A percentile compares a stretch with the other conserved stretches of the same genome.
Evolutionary conservation across 2,329 filamentous ascomycete species (phyloP).

Genomic region (Didymella sp.): DNA sequence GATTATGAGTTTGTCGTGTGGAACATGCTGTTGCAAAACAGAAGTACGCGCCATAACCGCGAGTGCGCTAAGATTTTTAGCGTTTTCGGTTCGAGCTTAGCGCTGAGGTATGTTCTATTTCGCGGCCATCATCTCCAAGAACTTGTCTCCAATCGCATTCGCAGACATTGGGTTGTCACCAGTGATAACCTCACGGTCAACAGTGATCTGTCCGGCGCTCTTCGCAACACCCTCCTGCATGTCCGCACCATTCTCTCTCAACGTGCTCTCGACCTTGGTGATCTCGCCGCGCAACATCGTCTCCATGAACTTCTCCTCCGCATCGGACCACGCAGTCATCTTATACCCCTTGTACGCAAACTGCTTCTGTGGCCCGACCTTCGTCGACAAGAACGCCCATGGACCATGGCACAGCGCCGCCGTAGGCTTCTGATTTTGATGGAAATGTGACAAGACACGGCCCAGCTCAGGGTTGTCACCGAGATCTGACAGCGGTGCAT

Average conservation of each 20-base stretch:
- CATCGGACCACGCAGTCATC: slow-evolving; percentile 56
- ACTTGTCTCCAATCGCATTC: slow-evolving; percentile 43
- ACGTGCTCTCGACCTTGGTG: slow-evolving; percentile 51
- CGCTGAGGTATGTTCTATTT: no score
- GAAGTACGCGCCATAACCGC: no score
- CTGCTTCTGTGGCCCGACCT: slow-evolving; percentile 39
- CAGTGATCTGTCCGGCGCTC: slow-evolving; percentile 52
- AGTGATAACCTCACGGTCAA: slow-evolving; percentile 52
- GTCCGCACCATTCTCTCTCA: slow-evolving; percentile 52
- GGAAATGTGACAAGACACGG: slow-evolving; percentile 53
- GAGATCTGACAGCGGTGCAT: slow-evolving; percentile 54
- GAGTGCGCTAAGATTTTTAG: no score
- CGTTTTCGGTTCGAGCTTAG: no score
- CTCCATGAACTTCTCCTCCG: slow-evolving; percentile 57
- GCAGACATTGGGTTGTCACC: slow-evolving; percentile 46
- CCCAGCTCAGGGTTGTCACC: slow-evolving; percentile 54
- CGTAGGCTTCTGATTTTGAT: slow-evolving; percentile 52
- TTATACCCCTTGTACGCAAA: slow-evolving; percentile 57
- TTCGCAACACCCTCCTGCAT: slow-evolving; percentile 54
- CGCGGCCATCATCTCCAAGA: slow-evolving; percentile 42
- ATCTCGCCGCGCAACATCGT: slow-evolving; percentile 53
- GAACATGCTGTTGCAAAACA: no score
- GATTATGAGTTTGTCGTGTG: no score
- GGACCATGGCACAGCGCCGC: slow-evolving; percentile 58
- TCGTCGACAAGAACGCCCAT: slow-evolving; percentile 55